Evolutionary conservation across 768 basidiomycete genomes (phyloP).

Genomic region (Gloeostereum incarnatum): DNA sequence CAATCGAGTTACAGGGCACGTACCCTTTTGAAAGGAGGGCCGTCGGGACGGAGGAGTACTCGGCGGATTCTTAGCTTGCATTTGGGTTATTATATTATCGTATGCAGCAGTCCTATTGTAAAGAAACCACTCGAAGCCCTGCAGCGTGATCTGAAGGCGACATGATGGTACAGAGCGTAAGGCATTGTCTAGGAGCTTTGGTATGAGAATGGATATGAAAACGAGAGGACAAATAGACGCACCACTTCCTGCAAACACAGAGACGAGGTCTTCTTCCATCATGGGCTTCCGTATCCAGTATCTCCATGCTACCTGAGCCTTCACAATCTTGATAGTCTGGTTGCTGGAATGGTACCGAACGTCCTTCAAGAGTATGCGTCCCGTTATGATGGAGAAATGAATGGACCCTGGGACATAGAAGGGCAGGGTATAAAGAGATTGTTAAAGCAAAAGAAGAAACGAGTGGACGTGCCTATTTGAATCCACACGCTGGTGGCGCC

Average conservation of each 20-base stretch:
- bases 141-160: slow-evolving; percentile 68
- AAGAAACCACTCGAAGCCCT: slow-evolving; percentile 90
- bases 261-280: slow-evolving; percentile 59
- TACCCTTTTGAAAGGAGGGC: no score
- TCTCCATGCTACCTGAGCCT: slow-evolving; percentile 84
- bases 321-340: slow-evolving; percentile 76
- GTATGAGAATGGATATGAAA: slow-evolving; percentile 6
- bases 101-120: slow-evolving; percentile 88
- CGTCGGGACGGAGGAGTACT: slow-evolving; percentile 21
- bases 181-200: slow-evolving; percentile 22
- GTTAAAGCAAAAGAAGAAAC: slow-evolving; percentile 1
- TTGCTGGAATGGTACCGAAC: slow-evolving; percentile 87
- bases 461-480: slow-evolving; percentile 51
- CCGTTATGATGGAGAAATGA: slow-evolving; percentile 83
- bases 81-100: slow-evolving; percentile 76
- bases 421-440: slow-evolving; percentile 3
- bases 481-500: slow-evolving; percentile 75
- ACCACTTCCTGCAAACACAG: slow-evolving; percentile 43
- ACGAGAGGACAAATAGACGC: slow-evolving; percentile 14
- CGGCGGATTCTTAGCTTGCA: slow-evolving; percentile 34
- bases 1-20: no score
- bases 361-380: slow-evolving; percentile 83
- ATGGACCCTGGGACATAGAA: slow-evolving; percentile 87
- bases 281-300: slow-evolving; percentile 87
- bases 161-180: slow-evolving; percentile 44